Evolutionary conservation across 306 rosid genomes (phyloP), one percentile per base, ranked within the genome.

Genomic region (Rosa rugosa): DNA sequence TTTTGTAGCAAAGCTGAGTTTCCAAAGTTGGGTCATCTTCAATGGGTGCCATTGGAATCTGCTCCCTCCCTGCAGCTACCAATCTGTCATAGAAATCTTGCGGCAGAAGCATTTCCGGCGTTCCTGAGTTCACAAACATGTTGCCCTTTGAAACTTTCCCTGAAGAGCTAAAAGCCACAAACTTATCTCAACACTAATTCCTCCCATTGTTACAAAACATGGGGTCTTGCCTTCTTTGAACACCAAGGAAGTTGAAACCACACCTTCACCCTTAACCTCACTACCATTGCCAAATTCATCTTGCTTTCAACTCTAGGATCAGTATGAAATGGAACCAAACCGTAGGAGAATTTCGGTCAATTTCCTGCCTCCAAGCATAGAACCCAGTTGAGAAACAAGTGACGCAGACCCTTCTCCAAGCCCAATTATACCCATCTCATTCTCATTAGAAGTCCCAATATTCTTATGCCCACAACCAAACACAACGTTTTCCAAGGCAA

Each of bases 391-490:
- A 14, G 90, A 85, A 44, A 87, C 83, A 65, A 89, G 85, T 11
- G 93, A 89, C 0, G 84, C 54, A 51, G 91, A 80, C 7, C 88
- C 89, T 50, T 87, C 84, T 31, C 88, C 88, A 50, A 89, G 12
- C 6, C 93, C 93, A 53, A 89, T 50, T 17, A 87, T 42, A 31
- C 91, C 91, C 90, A 85, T 89, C 8, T 89, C 91, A 0, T 87
- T 84, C 74, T 89, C 93, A 68, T 77, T 89, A 80, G 83, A 85
- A 17, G 67, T 50, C 67, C 91, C 91, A 1, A 31, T 31, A 31
- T 27, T 27, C 2, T 27, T 27, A 27, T 27, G 87, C 18, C 87
- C 91, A 74, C 93, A 89, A 5, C 93, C 93, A 66, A 87, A 85
- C 41, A 76, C 72, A 40, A 89, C 71, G 54, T 85, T 63, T 18